phyloP scores from a whole-genome alignment of 2,329 filamentous ascomycete genomes.

The Sarocladiaceae sp. region DNA sequence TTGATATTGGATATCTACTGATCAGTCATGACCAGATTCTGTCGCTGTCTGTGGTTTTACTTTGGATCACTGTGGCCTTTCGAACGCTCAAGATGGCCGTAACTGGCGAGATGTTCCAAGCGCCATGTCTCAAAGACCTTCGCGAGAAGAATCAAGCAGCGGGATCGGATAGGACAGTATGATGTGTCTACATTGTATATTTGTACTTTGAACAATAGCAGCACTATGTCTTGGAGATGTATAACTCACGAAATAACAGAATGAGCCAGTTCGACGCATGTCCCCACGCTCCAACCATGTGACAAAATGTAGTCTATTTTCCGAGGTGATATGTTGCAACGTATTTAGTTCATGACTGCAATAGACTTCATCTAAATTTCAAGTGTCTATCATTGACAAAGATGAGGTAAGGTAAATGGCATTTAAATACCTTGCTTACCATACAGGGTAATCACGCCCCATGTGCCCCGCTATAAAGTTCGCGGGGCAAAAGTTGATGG shows the following conservation, averaged over 20 bases:
- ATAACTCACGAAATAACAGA: too few relatives aligned
- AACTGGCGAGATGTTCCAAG: constrained; percentile 40
- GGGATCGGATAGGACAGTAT: constrained; percentile 23
- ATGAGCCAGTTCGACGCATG: too few relatives aligned
- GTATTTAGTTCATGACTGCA: too few relatives aligned
- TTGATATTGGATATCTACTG: background rate
- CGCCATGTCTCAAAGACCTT: constrained; percentile 37
- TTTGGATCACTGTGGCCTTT: constrained; percentile 37
- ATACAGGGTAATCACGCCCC: background rate
- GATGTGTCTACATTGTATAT: background rate
- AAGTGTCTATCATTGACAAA: too few relatives aligned
- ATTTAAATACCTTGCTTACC: too few relatives aligned
- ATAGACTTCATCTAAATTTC: too few relatives aligned
- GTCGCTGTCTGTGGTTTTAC: constrained; percentile 33
- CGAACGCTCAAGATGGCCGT: constrained; percentile 33
- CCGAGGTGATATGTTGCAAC: too few relatives aligned
- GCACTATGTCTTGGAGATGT: too few relatives aligned
- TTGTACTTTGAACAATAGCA: too few relatives aligned
- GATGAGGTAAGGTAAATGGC: too few relatives aligned
- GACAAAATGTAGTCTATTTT: too few relatives aligned
- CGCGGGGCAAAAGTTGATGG: constrained; percentile 5
- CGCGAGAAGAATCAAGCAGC: constrained; percentile 25
- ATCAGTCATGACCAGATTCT: constrained; percentile 28
- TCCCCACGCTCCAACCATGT: too few relatives aligned
- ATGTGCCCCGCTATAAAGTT: background rate